Percentiles rank a stretch among this genome's conserved stretches.
phyloP scores from a whole-genome alignment of 805 yeast genomes.

The Saccharomyces mikatae region DNA sequence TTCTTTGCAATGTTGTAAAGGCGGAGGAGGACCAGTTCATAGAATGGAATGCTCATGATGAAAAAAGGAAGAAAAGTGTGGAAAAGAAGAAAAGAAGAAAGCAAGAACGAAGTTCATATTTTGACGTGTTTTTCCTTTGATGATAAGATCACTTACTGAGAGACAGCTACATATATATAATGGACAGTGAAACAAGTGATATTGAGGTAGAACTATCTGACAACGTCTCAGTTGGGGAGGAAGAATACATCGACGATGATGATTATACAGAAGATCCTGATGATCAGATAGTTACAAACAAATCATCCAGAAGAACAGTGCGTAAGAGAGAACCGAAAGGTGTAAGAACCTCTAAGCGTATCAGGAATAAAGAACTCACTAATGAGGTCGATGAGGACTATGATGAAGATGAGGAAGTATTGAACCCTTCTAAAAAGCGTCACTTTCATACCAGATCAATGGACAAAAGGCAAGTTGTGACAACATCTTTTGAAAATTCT shows the following conservation, averaged over 20 bases:
- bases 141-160: neutral
- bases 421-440: neutral
- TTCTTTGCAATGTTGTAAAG: neutral
- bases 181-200: constrained; percentile 1
- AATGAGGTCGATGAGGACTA: neutral
- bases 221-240: neutral
- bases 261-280: neutral
- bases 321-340: neutral
- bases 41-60: neutral
- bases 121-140: neutral
- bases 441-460: neutral
- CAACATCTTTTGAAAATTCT: neutral
- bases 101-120: neutral
- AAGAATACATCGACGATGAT: neutral
- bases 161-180: neutral
- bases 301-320: neutral
- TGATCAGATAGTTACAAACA: neutral
- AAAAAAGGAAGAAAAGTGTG: neutral
- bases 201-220: neutral
- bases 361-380: neutral
- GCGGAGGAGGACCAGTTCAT: neutral
- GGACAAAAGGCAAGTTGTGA: neutral
- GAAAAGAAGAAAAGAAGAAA: neutral
- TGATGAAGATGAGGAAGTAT: neutral
- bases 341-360: neutral